Evolutionary conservation across 441 rosid species (phyloP), one percentile per base, ranked within the genome.

Genomic region (Aquilaria agallochum): DNA sequence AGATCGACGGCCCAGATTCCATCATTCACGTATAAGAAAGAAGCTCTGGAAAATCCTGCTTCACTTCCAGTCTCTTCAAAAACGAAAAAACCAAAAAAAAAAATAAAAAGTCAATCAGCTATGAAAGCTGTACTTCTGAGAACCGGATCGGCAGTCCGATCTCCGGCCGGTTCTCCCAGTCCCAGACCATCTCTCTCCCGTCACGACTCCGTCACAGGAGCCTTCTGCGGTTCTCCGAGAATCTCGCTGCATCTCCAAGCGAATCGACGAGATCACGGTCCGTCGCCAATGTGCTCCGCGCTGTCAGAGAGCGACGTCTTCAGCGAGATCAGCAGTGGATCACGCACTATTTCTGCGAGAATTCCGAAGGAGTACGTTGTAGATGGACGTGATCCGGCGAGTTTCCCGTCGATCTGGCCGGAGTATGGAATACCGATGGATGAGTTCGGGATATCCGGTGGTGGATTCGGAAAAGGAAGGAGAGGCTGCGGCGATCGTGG

Each of bases 111-210:
- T 0, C 51, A 12, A 20, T 61, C 57, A 53, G 68, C 65, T 56
- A 92, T 92, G 98, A 76, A 84, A 64, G 73, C 82, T 59, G 55
- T 68, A 62, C 65, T 85, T 50, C 10, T 81, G 31, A 69, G 92
- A 73, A 76, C 86, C 65, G 85, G 87, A 64, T 88, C 92, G 52
- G 59, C 84, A 65, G 62, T 60, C 53, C 67, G 51, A 12, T 49
- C 64, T 8, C 53, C 62, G 5, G 27, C 83, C n/a, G 63, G 71
- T 52, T 75, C 86, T 0, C 65, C 70, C 6, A 71, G 63, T 0
- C 65, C 70, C 6, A 71, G 63, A 46, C 12, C 53, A 30, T 32
- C 80, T 5, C 68, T 88, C 62, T 68, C 74, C 51, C 81, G 76
- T 11, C 74, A 61, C 8, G 62, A 66, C 33, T 83, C 94, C 12